A percentile compares a stretch with the other conserved stretches of the same genome.
phyloP scores from a whole-genome alignment of 306 rosid genomes.

The Sechiopsis laciniata region DNA sequence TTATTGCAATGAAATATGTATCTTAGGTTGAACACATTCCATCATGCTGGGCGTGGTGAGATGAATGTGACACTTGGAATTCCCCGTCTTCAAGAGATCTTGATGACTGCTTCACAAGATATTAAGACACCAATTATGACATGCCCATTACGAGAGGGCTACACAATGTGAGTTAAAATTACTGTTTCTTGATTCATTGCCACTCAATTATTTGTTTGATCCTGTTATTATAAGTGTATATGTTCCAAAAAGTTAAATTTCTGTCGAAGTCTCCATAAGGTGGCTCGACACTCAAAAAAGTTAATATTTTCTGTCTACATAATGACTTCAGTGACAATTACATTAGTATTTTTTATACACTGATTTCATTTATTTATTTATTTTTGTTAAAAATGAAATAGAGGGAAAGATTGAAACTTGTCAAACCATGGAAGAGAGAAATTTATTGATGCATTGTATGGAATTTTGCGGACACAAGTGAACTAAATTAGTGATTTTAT shows the following conservation, averaged over 20 bases:
- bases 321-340: neutral
- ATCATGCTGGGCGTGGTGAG: constrained; percentile 95
- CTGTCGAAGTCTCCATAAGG: no score
- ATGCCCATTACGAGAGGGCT: constrained; percentile 61
- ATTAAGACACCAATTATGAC: constrained; percentile 91
- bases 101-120: constrained; percentile 65
- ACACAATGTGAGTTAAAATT: constrained; percentile 53
- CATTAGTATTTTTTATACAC: neutral
- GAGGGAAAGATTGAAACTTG: neutral
- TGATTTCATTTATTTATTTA: neutral
- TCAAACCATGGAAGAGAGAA: neutral
- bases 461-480: constrained; percentile 4
- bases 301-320: neutral
- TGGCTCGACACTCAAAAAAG: neutral
- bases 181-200: constrained; percentile 19
- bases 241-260: neutral
- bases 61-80: constrained; percentile 97
- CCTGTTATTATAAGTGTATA: neutral
- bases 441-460: neutral
- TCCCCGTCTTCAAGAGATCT: constrained; percentile 83
- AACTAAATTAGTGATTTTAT: neutral
- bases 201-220: neutral
- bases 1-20: neutral
- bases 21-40: constrained; percentile 84
- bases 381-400: neutral